A percentile compares a stretch with the other conserved stretches of the same genome.
Conservation (phyloP, 2,329 filamentous ascomycete species). For the Paradendryphiella salina region DNA sequence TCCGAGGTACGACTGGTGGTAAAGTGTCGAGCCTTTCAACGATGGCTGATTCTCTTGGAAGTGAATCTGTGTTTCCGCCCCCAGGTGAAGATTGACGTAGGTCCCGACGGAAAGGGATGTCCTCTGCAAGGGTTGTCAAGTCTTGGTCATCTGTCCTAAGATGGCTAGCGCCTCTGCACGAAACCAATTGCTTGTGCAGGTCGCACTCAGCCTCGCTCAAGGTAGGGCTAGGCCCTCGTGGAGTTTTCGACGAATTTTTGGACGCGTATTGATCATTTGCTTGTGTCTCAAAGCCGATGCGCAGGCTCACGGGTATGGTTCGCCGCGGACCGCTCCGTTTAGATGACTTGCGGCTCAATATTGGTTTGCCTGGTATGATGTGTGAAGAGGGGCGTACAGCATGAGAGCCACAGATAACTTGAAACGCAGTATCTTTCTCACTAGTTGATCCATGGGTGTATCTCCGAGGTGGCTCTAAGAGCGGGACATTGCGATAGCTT, state of each 20-base stretch:
- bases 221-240: conserved; percentile 47
- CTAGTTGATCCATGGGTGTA: conserved; percentile 32
- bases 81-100: conserved; percentile 13
- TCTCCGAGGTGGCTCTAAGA: conserved; percentile 25
- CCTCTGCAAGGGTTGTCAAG: conserved; percentile 27
- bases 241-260: conserved; percentile 16
- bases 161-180: conserved; percentile 45
- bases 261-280: conserved; percentile 27
- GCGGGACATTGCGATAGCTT: conserved; percentile 20
- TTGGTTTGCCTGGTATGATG: conserved; percentile 18
- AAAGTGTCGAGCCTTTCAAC: conserved; percentile 11
- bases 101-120: conserved; percentile 28
- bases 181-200: conserved; percentile 37
- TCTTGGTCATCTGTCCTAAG: conserved; percentile 42
- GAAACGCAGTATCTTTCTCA: conserved; percentile 29
- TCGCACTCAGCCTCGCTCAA: conserved; percentile 53
- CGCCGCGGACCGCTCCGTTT: conserved; percentile 20
- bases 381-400: conserved; percentile 13
- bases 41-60: conserved; percentile 17
- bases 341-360: conserved; percentile 28
- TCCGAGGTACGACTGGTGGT: conserved; percentile 47
- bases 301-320: conserved; percentile 20
- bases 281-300: conserved; percentile 30
- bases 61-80: conserved; percentile 8
- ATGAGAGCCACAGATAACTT: conserved; percentile 31